Conservation (phyloP, 148 eudicot genomes). For the Heliosperma pusillum region DNA sequence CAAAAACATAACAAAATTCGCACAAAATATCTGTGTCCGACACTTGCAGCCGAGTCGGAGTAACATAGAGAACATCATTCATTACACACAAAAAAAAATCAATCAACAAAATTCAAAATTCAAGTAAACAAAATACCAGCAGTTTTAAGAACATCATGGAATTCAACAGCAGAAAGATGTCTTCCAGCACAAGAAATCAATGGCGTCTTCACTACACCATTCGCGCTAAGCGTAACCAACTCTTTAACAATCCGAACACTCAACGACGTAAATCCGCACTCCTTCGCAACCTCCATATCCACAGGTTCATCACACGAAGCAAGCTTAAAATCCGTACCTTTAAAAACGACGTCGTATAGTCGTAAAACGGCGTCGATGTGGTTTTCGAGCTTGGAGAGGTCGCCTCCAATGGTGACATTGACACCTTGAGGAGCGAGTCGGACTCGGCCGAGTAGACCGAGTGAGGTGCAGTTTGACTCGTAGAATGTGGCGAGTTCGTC, state of each 20-base stretch:
- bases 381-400: slow-evolving; percentile 45
- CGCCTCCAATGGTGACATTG: slow-evolving; percentile 91
- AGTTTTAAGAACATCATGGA: slow-evolving; percentile 73
- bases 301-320: slow-evolving; percentile 64
- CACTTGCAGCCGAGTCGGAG: not conserved
- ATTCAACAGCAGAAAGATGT: slow-evolving; percentile 84
- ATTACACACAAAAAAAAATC: not conserved
- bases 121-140: slow-evolving; percentile 40
- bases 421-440: slow-evolving; percentile 85
- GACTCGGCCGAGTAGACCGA: slow-evolving; percentile 85
- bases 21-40: not conserved
- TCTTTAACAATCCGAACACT: slow-evolving; percentile 89
- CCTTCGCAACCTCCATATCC: slow-evolving; percentile 66
- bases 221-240: slow-evolving; percentile 72
- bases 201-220: slow-evolving; percentile 60
- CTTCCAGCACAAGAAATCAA: slow-evolving; percentile 67
- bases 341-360: slow-evolving; percentile 47
- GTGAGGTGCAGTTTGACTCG: slow-evolving; percentile 67
- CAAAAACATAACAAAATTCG: not conserved
- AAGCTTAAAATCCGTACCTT: slow-evolving; percentile 89
- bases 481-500: slow-evolving; percentile 52
- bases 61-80: not conserved
- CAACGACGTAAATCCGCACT: slow-evolving; percentile 88
- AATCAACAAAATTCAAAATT: not conserved
- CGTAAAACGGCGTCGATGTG: slow-evolving; percentile 57